Evolutionary conservation across 1,139 yeast genomes (phyloP).

Genomic region (Arxiozyma heterogenica): DNA sequence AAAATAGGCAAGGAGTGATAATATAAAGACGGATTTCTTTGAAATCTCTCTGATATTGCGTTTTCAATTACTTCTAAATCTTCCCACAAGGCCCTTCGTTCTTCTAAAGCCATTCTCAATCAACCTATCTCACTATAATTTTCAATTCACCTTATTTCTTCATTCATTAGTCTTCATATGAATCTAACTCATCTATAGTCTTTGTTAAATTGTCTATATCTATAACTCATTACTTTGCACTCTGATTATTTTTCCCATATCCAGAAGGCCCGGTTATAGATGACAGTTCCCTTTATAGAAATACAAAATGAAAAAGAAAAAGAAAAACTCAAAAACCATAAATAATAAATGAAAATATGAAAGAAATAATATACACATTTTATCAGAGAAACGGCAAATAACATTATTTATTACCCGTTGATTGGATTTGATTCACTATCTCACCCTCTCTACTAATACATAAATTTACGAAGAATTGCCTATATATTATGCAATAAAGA

Average conservation of each 20-base stretch:
- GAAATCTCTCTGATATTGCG: slow-evolving; percentile 43
- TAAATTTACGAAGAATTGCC: background rate
- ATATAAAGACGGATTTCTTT: slow-evolving; percentile 40
- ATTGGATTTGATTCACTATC: too few relatives aligned
- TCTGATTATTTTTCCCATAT: background rate
- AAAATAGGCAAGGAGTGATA: slow-evolving; percentile 25
- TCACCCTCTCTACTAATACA: background rate
- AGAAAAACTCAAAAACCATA: background rate
- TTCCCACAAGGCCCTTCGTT: slow-evolving; percentile 36
- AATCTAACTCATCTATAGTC: background rate
- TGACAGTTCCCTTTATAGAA: too few relatives aligned
- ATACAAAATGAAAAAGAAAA: too few relatives aligned
- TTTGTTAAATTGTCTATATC: background rate
- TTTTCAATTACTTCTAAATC: slow-evolving; percentile 50
- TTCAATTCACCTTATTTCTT: too few relatives aligned
- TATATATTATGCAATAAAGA: background rate
- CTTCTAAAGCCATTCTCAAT: slow-evolving; percentile 19
- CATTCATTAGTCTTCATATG: background rate
- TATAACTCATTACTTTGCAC: too few relatives aligned
- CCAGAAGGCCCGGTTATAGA: background rate
- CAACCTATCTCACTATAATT: too few relatives aligned
- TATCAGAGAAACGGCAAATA: background rate
- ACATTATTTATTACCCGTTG: too few relatives aligned
- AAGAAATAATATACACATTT: background rate
- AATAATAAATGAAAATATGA: background rate